Evolutionary conservation across 2,329 filamentous ascomycete genomes (phyloP).

Genomic region (Aspergillus jensenii): DNA sequence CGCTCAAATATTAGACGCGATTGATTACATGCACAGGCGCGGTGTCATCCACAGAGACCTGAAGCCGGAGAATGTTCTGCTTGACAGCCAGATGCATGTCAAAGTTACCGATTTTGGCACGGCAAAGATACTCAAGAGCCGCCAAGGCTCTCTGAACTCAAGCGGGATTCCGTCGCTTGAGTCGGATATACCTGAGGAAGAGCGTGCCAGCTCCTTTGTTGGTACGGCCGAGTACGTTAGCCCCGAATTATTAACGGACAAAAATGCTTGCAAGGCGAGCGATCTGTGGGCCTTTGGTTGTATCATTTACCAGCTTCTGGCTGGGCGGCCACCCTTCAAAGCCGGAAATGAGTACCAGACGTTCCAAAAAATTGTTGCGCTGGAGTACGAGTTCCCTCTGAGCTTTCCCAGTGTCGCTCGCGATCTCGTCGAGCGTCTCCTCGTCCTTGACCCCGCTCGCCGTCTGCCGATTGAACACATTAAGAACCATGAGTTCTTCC

Average conservation of each 20-base stretch:
- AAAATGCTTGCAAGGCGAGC: constrained; percentile 95
- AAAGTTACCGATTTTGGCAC: constrained; percentile 99
- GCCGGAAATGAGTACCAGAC: constrained; percentile 93
- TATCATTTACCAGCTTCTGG: constrained; percentile 92
- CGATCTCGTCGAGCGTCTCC: constrained; percentile 83
- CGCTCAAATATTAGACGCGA: constrained; percentile 91
- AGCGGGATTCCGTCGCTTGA: constrained; percentile 48
- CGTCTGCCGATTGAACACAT: constrained; percentile 92
- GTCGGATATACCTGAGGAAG: constrained; percentile 61
- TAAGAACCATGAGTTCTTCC: constrained; percentile 94
- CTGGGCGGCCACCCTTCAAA: constrained; percentile 97
- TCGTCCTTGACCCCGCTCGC: constrained; percentile 83
- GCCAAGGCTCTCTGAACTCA: constrained; percentile 48
- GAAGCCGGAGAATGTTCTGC: constrained; percentile 93
- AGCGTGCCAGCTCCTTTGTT: constrained; percentile 88
- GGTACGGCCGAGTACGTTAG: constrained; percentile 98
- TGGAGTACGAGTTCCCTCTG: constrained; percentile 90
- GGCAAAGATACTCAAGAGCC: constrained; percentile 77
- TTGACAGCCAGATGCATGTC: constrained; percentile 95
- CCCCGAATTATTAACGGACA: constrained; percentile 92
- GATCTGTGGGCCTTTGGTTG: constrained; percentile 98
- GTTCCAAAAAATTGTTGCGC: constrained; percentile 93
- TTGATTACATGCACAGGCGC: constrained; percentile 96
- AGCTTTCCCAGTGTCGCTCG: constrained; percentile 84
- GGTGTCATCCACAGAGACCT: constrained; percentile 96